phyloP scores from a whole-genome alignment of 805 yeast species.

The Pichia rugopelliculosa region DNA sequence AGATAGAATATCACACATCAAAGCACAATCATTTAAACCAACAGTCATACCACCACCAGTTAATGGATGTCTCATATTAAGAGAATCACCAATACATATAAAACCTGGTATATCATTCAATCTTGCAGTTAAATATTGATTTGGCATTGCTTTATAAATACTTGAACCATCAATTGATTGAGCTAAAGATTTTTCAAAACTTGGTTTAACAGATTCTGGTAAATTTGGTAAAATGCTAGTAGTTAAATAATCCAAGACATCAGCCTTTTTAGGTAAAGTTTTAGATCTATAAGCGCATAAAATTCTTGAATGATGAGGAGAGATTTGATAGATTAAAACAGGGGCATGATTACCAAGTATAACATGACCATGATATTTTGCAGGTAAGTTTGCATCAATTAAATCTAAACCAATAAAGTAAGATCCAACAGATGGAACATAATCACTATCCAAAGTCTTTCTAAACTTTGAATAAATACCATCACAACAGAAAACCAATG shows the following conservation, averaged over 20 bases:
- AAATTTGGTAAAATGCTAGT: slow-evolving; percentile 56
- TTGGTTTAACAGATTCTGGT: slow-evolving; percentile 58
- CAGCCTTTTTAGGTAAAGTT: slow-evolving; percentile 59
- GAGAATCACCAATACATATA: slow-evolving; percentile 82
- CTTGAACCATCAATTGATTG: slow-evolving; percentile 27
- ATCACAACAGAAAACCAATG: slow-evolving; percentile 74
- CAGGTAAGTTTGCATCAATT: slow-evolving; percentile 67
- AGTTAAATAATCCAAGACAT: slow-evolving; percentile 51
- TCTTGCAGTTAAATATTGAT: slow-evolving; percentile 79
- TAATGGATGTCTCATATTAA: slow-evolving; percentile 96
- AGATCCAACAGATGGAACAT: slow-evolving; percentile 64
- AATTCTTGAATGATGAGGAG: slow-evolving; percentile 76
- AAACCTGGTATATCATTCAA: slow-evolving; percentile 67
- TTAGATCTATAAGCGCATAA: slow-evolving; percentile 77
- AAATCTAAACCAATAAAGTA: slow-evolving; percentile 83
- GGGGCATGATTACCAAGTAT: slow-evolving; percentile 84
- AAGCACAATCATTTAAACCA: slow-evolving; percentile 77
- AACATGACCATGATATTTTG: slow-evolving; percentile 79
- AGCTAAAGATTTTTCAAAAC: slow-evolving; percentile 58
- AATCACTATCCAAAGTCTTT: slow-evolving; percentile 53
- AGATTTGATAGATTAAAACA: slow-evolving; percentile 78
- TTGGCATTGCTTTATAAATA: slow-evolving; percentile 83
- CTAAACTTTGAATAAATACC: slow-evolving; percentile 94
- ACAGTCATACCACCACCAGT: slow-evolving; percentile 99
- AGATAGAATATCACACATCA: slow-evolving; percentile 56